Evolutionary conservation across 306 rosid genomes (phyloP), one percentile per base, ranked within the genome.

Genomic region (Cotoneaster glaucophyllus): DNA sequence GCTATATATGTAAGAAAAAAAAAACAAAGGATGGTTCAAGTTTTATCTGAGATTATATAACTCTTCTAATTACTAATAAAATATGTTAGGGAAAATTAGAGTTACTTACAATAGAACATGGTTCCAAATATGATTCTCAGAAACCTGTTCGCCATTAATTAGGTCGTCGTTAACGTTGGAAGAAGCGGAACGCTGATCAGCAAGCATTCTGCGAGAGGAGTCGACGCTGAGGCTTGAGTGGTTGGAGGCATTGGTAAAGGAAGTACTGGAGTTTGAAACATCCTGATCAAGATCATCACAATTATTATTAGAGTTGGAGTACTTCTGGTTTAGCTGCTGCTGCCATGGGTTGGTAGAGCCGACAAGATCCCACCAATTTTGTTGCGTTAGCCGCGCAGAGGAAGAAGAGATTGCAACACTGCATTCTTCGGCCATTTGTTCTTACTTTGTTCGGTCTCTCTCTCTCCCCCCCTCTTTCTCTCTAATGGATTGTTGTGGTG

Each of bases 171-270:
- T n/a, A n/a, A n/a, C n/a, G n/a, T 76, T 71, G 54, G 93, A 79
- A 29, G 93, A 84, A 75, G 88, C 85, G 1, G 87, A 73, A 43
- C 41, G 78, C 37, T 85, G 81, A 24, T 82, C 73, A 28, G 32
- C 66, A 26, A 25, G 66, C 37, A 83, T 84, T 1, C 86, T 79
- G 31, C 88, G 88, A 54, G 92, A 80, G 9, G 97, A 90, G 34
- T 89, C 88, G 22, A 89, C 88, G 3, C 93, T 85, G 84, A 90
- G 88, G 56, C 76, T 84, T 1, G 98, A 93, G 74, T 90, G 97
- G 82, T 89, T 93, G 56, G 98, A 93, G 44, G 85, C 90, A 80
- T 90, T 93, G 29, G 91, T 93, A 78, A 93, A 89, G 28, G 98
- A 93, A 6, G 91, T 82, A n/a, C 77, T 62, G 70, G 97, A 88